Evolutionary conservation across 805 yeast species (phyloP), one percentile per base, ranked within the genome.

Genomic region (Wickerhamomyces mucosus): DNA sequence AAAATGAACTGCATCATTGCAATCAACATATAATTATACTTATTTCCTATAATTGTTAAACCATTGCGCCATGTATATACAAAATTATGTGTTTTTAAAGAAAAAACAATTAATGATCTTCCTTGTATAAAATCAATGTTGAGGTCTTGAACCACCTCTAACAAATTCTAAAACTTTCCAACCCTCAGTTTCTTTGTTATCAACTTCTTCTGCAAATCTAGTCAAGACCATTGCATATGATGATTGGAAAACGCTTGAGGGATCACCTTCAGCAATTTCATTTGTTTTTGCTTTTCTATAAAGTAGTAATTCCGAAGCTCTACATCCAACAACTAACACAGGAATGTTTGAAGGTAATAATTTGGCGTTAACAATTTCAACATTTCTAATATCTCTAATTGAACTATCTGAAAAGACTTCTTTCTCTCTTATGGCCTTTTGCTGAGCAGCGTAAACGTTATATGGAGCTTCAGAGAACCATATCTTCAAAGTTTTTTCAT

Each of bases 391-490:
- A 55, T 92, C 99, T 50, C 92, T 68, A 41, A 92, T 84, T 42
- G 76, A 75, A 27, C 96, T 89, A 48, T 92, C 98, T 11, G 95
- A 77, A 50, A 82, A 83, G 33, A 89, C 64, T 6, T 94, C 94
- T 58, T 88, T 94, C 48, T 88, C 95, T 52, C 80, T 72, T 55
- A 85, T 76, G 53, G 83, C 94, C 59, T 92, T 92, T 55, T 89
- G 86, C 56, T 82, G 84, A 21, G 96, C 95, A 43, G 81, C 74
- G 73, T 94, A 85, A 37, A 92, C 94, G 55, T 89, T 89, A 63
- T 62, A 89, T 27, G 98, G 96, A 18, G 97, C 97, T 61, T 92
- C 98, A 30, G 94, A 78, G 37, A 92, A 73, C 99, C 99, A 92
- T 47, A 66, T 63, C 57, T 88, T 83, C 54, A 92, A 68, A 15